Base-by-base conservation (phyloP, 768 basidiomycete species). In the Cantharellus cinnabarinus region DNA sequence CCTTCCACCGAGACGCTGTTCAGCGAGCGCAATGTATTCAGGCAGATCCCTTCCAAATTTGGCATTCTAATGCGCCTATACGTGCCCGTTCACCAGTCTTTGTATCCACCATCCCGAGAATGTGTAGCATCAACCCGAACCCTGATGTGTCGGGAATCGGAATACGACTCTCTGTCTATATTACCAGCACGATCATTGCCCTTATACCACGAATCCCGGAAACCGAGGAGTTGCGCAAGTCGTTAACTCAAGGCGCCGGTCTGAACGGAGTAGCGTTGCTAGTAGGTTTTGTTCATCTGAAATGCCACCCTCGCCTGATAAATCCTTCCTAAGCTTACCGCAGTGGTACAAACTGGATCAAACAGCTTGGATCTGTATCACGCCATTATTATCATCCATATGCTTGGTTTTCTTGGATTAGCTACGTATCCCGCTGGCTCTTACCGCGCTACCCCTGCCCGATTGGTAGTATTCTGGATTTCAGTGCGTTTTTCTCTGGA, bases 341-440 rank as follows among this genome's bases (percentile, higher is more conserved):
- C 44, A 29, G 10, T 48, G 44, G 29, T 48, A 10, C 10, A 29
- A 48, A 48, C 44, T 48, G 44, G 10, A 48, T 10, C 10, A 10
- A 48, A 29, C 10, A 48, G 44, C 29, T 48, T 54, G 10, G 35
- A 10, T 10, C 59, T 60, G 20, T 60, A 60, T 3, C 59, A 60
- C 58, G 59, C 59, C 15, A 35, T 60, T 15, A 58, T 60, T 40
- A 41, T 60, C 41, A 37, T 58, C 14, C 59, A 60, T 3, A 39
- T 59, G 55, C 57, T 60, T 37, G 42, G 39, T 41, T 60, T 60
- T 38, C 59, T 60, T 37, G 59, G 59, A 5, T 58, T 60, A 38
- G 44, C 59, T 4, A 60, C 59, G 5, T 41, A 38, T 1, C 29
- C 59, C 2, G 56, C 57, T 39, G 59, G 59, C 10, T 41, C 42